Base-by-base conservation (phyloP, 1,284 basidiomycete species). In the Spongiforma sp. region DNA sequence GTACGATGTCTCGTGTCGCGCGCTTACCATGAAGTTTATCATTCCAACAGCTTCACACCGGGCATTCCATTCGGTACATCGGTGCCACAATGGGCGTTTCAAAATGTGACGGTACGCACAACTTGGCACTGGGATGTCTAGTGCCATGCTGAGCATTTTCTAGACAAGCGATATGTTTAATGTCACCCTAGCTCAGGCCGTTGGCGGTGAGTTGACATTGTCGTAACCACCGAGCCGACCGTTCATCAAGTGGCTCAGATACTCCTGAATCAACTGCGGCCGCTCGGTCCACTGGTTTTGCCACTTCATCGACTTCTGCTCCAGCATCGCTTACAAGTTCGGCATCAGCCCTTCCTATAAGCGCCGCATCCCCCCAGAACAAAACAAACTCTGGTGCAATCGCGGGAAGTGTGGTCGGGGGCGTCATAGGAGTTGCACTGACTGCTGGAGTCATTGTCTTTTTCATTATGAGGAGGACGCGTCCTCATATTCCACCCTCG, bases 361-460 rank as follows among this genome's bases (percentile, higher is more conserved):
- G n/a, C n/a, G n/a, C n/a, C n/a, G n/a, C n/a, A n/a, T n/a, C n/a
- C n/a, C n/a, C n/a, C n/a, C n/a, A n/a, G n/a, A n/a, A n/a, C 3
- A 65, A 17, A 14, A 64, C 66, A 17, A 61, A 68, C 32, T 57
- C 65, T 0, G 76, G 63, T 5, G 73, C 74, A 11, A 78, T 76
- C 19, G 77, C 72, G 1, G 78, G 71, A 10, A 81, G 81, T 21
- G 76, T 82, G 8, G 73, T 84, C 14, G 83, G 82, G 36, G 82
- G 77, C 32, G 57, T 80, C 8, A 63, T 78, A 1, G 73, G 71
- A 12, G 59, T 77, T 32, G 76, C 73, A 5, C 30, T 77, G 28
- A 69, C 81, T 11, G 71, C 54, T 12, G 74, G 65, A 9, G 59
- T 66, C 17, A 32, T 70, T 8, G 66, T 69, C 50, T 78, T 75